Evolutionary conservation across 148 eudicot genomes (phyloP).

Genomic region (Rhododendron simsii): DNA sequence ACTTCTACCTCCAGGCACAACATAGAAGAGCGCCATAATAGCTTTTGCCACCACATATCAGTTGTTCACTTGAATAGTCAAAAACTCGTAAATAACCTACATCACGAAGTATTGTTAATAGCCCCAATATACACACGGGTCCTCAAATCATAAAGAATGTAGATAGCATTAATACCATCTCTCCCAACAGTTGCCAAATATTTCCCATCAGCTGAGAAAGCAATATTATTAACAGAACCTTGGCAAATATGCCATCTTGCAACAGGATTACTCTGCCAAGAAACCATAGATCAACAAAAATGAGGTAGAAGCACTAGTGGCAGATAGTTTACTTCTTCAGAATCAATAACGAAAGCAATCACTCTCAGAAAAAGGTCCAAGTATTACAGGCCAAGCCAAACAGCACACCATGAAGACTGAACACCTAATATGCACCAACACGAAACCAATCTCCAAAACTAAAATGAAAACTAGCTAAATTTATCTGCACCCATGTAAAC

Average conservation of each 20-base stretch:
- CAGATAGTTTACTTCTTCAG: not conserved
- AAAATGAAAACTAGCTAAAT: not conserved
- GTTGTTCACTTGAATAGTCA: slow-evolving; percentile 61
- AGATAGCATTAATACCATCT: slow-evolving; percentile 26
- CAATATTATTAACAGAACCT: slow-evolving; percentile 31
- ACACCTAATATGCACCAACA: not conserved
- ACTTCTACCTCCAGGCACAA: slow-evolving; percentile 64
- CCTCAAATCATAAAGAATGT: not conserved
- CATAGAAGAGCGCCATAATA: slow-evolving; percentile 70
- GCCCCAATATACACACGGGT: not conserved
- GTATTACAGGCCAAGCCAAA: not conserved
- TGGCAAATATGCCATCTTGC: slow-evolving; percentile 45
- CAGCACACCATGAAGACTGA: not conserved
- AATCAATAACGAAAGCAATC: not conserved
- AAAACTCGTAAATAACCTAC: slow-evolving; percentile 63
- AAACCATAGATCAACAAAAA: not conserved
- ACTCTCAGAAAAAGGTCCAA: not conserved
- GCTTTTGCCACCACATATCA: slow-evolving; percentile 66
- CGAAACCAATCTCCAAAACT: not conserved
- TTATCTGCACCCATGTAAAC: not conserved
- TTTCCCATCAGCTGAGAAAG: slow-evolving; percentile 33
- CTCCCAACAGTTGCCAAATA: slow-evolving; percentile 38
- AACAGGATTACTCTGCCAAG: slow-evolving; percentile 35
- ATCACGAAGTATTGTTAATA: slow-evolving; percentile 16
- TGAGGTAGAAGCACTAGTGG: slow-evolving; percentile 7